Percentiles rank a stretch among this genome's conserved stretches.
Conservation (phyloP, 148 eudicot species). For the Silene uniflora region DNA sequence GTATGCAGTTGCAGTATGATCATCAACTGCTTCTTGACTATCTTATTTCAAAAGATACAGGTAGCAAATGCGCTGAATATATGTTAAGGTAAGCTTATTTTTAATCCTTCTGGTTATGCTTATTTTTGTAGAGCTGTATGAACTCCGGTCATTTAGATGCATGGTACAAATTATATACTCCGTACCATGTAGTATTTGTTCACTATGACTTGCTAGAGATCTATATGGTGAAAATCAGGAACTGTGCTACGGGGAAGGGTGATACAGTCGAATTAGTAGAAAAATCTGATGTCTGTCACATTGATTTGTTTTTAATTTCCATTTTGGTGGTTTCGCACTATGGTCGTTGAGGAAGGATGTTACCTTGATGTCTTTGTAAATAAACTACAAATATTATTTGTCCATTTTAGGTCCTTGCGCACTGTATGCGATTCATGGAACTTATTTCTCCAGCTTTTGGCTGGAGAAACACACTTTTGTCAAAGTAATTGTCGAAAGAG, state of each 20-base stretch:
- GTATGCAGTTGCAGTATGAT: constrained; percentile 78
- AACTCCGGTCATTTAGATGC: neutral
- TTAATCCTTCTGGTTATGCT: neutral
- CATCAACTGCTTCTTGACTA: constrained; percentile 93
- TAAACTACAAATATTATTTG: neutral
- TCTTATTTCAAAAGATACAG: constrained; percentile 86
- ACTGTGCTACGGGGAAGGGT: neutral
- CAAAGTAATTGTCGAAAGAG: constrained; percentile 15
- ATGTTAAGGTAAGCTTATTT: constrained; percentile 52
- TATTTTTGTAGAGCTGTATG: neutral
- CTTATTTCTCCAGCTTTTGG: constrained; percentile 42
- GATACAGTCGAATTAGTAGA: neutral
- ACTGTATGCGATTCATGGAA: constrained; percentile 64
- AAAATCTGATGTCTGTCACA: neutral
- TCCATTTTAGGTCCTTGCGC: constrained; percentile 61
- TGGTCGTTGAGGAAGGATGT: neutral
- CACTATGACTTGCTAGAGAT: neutral
- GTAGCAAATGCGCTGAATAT: constrained; percentile 79
- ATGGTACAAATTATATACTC: neutral
- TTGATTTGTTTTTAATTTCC: neutral
- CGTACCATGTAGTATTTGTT: neutral
- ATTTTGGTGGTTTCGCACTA: neutral
- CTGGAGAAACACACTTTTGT: constrained; percentile 17
- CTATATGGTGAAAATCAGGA: neutral
- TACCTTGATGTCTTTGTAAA: neutral